Percentiles rank a stretch among this genome's conserved stretches.
Conservation (phyloP, 306 rosid genomes). For the Cucurbita argyrosperma region DNA sequence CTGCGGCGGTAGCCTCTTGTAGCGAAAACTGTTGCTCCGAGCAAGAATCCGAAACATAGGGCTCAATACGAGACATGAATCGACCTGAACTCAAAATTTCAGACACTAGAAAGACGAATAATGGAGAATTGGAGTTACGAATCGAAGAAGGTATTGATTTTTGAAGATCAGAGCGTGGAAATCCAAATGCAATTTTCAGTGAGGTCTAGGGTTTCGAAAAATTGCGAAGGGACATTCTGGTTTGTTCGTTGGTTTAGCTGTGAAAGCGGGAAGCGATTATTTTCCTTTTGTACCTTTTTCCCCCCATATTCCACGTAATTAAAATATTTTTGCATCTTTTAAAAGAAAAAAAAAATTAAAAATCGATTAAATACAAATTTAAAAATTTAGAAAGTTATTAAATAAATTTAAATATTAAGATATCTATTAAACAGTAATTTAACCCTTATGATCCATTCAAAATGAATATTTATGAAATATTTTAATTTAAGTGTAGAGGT, state of each 20-base stretch:
- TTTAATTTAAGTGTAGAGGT: too few species aligned
- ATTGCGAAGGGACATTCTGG: not conserved
- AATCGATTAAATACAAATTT: too few species aligned
- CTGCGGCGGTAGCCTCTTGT: conserved; percentile 23
- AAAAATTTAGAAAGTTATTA: too few species aligned
- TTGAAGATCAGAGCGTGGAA: not conserved
- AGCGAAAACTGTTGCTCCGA: conserved; percentile 7
- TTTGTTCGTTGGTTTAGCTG: not conserved
- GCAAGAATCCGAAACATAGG: not conserved
- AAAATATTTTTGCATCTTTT: too few species aligned
- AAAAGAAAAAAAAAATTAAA: too few species aligned
- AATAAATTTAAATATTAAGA: too few species aligned
- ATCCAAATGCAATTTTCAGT: too few species aligned
- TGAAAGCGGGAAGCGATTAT: not conserved
- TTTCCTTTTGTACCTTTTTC: too few species aligned
- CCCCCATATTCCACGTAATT: too few species aligned
- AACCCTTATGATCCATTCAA: too few species aligned
- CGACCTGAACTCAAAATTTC: not conserved
- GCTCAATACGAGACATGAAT: not conserved
- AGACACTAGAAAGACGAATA: not conserved
- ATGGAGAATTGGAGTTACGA: not conserved
- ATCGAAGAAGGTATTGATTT: not conserved
- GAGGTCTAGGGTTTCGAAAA: not conserved
- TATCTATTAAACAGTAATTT: too few species aligned
- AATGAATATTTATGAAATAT: too few species aligned